Base-by-base conservation (phyloP, 345 rosid genomes). In the Bretschneidera sinensis region DNA sequence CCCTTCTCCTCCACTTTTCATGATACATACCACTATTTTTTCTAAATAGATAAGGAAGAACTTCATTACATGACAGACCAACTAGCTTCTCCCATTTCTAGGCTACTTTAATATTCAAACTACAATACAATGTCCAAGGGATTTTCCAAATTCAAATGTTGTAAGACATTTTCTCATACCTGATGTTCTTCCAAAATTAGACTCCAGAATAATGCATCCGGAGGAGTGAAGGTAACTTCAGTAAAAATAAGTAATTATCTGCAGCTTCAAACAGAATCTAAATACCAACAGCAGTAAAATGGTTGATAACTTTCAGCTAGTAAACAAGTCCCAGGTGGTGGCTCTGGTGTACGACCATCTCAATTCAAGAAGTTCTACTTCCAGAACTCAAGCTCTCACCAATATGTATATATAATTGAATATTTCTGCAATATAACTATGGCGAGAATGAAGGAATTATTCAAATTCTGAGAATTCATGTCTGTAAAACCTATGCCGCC, bases 401-500 rank as follows among this genome's bases (percentile, higher is more conserved):
- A 17, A 24, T 31, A 54, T 6, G 13, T 39, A 23, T 17, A 45
- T 5, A n/a, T 24, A 28, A 3, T 28, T 2, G 33, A 28, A n/a
- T n/a, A n/a, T n/a, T n/a, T n/a, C n/a, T n/a, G n/a, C n/a, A n/a
- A n/a, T n/a, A 31, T 4, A 31, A 31, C 35, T 31, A 4, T 31
- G 45, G 48, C 28, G 17, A 25, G 31, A 5, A 34, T 33, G 2
- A 59, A 43, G 47, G 51, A 48, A n/a, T n/a, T n/a, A n/a, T n/a
- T n/a, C n/a, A n/a, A n/a, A n/a, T n/a, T n/a, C n/a, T n/a, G n/a
- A n/a, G n/a, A 31, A 52, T 45, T 39, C 17, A 23, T 47, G 20
- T 31, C 34, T 19, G 54, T 60, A 0, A 45, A 14, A 39, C 10
- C 52, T 66, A 69, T 60, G 74, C 72, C 52, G 60, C 81, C 21